Base-by-base conservation (phyloP, 345 rosid species). In the Aquilaria sinensis region DNA sequence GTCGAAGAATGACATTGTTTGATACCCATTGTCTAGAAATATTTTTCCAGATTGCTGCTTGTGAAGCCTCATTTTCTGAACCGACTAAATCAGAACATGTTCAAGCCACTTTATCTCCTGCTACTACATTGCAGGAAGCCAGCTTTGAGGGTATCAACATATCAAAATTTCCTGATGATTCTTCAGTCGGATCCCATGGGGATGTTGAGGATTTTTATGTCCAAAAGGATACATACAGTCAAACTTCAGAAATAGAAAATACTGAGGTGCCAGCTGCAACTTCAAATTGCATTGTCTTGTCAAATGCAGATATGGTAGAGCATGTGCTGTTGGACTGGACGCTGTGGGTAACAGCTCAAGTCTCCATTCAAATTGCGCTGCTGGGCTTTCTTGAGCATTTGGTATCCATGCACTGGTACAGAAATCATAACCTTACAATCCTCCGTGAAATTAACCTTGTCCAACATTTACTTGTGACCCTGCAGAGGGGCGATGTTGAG, bases 271-370 rank as follows among this genome's bases (percentile, higher is more conserved):
- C 80, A 16, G 90, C 80, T 73, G 96, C 91, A 81, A 89, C 89
- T 56, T 88, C 99, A 57, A 95, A 95, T 72, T 95, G 99, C 73
- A 87, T 95, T 56, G 99, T 95, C 60, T 76, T 95, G 82, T 91
- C 97, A 56, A 95, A 95, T 70, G 86, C 93, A 0, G 97, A 95
- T 80, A 89, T 95, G 99, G 91, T 95, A 75, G 99, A 95, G 72
- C 97, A 95, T 84, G 96, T 95, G 74, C 81, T 95, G 78, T 77
- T 95, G 78, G 99, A 95, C 72, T 95, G 99, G 99, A 95, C 99
- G 31, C 69, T 95, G 65, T 95, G 99, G 99, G 99, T 91, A 46
- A 77, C 87, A 53, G 85, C 99, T 67, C 81, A 97, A 34, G 88
- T 95, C 71, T 78, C 96, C 47, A 87, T 91, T 77, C 99, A 95